Base-by-base conservation (phyloP, 1,284 basidiomycete genomes). In the Ustilago loliicola region DNA sequence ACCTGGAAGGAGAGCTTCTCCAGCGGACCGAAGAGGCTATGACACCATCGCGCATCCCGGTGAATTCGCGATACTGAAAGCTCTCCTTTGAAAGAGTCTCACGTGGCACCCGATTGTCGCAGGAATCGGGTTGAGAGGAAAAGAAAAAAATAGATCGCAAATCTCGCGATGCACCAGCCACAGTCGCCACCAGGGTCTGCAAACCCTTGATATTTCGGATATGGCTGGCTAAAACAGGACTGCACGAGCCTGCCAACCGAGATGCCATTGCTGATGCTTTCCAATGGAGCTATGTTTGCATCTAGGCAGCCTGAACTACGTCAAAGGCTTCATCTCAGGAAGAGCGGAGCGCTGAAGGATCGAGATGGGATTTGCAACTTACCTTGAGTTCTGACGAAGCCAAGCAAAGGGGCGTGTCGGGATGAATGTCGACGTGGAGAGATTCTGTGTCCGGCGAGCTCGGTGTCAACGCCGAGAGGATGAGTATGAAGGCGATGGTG, bases 41-140 rank as follows among this genome's bases (percentile, higher is more conserved):
- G 66, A 69, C 61, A 63, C 29, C 56, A 69, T 69, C 38, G 56
- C 55, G 56, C 66, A 69, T 52, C n/a, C 11, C 34, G 30, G 55
- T n/a, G 48, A 51, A 52, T 29, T 52, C 11, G 25, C 21, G 17
- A 29, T 27, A 7, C 23, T 13, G 2, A 19, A 7, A 42, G 23
- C 6, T 4, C 36, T 15, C 25, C n/a, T 34, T 30, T 5, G 45
- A 19, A 30, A 45, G 2, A 45, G 13, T 42, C 42, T 48, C 62
- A 64, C 40, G 56, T 54, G 50, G 30, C 34, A 45, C 42, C 56
- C 56, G 45, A 58, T 58, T 19, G n/a, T 32, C 8, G n/a, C 13
- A 7, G 17, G 11, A 21, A 58, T 58, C 56, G 56, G 56, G 56
- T n/a, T n/a, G n/a, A 45, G 27, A 23, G n/a, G 15, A 25, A 50